Evolutionary conservation across 2,329 filamentous ascomycete species (phyloP), one percentile per base, ranked within the genome.

Genomic region (Eutypella sp.): DNA sequence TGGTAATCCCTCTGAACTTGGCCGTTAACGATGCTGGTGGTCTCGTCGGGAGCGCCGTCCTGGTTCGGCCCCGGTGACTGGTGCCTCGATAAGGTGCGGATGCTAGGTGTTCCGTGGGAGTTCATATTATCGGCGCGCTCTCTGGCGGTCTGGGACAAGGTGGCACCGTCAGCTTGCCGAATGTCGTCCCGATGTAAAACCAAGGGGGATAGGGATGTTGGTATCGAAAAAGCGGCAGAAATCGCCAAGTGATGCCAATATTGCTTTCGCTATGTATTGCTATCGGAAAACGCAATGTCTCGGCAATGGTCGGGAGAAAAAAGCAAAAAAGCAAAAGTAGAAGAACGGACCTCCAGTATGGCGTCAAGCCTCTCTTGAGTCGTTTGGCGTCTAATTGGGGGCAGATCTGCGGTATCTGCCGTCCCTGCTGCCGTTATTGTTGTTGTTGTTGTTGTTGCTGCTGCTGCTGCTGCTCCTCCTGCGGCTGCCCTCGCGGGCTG

Each of bases 331-430:
- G 40, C 24, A n/a, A n/a, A 19, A 44, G 41, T 10, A 37, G 40
- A 24, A 20, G 38, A 16, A 59, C 69, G 56, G 59, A 75, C 72
- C 67, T 75, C 67, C 46, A 75, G 65, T 45, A 75, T 74, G 47
- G 67, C 67, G 49, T 67, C 64, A 51, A 75, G 65, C 43, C 71
- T 70, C 45, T 68, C 68, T 48, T 61, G 65, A 8, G 61, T 65
- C 22, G 68, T 67, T 29, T 58, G 60, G 24, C 60, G 55, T 38
- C 52, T 44, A n/a, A 39, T 22, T 11, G 20, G 6, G 23, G 19
- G 36, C 10, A 13, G 20, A n/a, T 15, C 23, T 22, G 36, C 11
- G 10, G 20, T n/a, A n/a, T 16, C n/a, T n/a, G 20, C n/a, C n/a
- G n/a, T n/a, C n/a, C n/a, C n/a, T n/a, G n/a, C n/a, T n/a, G n/a